Evolutionary conservation across 495 filamentous ascomycete species (phyloP).

Genomic region (Ascobolus immersus): DNA sequence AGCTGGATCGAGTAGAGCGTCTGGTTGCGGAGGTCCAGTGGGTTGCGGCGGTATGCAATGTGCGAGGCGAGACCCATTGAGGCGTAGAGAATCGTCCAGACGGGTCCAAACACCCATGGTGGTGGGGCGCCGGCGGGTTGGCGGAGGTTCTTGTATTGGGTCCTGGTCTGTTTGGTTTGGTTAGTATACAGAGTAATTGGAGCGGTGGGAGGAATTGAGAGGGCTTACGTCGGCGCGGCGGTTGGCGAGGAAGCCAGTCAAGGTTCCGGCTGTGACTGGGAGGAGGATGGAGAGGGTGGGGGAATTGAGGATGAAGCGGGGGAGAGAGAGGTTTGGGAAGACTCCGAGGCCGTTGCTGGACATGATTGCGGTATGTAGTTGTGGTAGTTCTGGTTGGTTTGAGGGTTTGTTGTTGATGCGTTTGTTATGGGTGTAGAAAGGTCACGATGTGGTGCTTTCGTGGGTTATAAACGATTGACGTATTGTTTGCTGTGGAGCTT

Average conservation of each 20-base stretch:
- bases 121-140: slow-evolving; percentile 67
- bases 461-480: no score
- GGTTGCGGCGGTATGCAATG: slow-evolving; percentile 51
- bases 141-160: slow-evolving; percentile 41
- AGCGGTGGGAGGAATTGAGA: neutral
- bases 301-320: slow-evolving; percentile 33
- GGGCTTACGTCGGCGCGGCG: no score
- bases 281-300: slow-evolving; percentile 42
- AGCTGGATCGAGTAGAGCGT: slow-evolving; percentile 69
- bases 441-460: no score
- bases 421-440: no score
- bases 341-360: no score
- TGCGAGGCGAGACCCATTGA: slow-evolving; percentile 75
- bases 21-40: slow-evolving; percentile 22
- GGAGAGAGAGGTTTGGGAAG: slow-evolving; percentile 29
- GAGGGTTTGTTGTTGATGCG: no score
- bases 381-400: no score
- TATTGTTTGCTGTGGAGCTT: no score
- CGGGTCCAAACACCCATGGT: slow-evolving; percentile 52
- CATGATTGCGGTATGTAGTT: no score
- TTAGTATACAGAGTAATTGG: slow-evolving; percentile 3
- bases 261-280: slow-evolving; percentile 35
- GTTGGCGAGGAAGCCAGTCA: slow-evolving; percentile 38
- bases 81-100: slow-evolving; percentile 67
- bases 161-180: slow-evolving; percentile 18